A percentile compares a stretch with the other conserved stretches of the same genome.
Evolutionary conservation across 345 rosid genomes (phyloP).

Genomic region (Microcos paniculata): DNA sequence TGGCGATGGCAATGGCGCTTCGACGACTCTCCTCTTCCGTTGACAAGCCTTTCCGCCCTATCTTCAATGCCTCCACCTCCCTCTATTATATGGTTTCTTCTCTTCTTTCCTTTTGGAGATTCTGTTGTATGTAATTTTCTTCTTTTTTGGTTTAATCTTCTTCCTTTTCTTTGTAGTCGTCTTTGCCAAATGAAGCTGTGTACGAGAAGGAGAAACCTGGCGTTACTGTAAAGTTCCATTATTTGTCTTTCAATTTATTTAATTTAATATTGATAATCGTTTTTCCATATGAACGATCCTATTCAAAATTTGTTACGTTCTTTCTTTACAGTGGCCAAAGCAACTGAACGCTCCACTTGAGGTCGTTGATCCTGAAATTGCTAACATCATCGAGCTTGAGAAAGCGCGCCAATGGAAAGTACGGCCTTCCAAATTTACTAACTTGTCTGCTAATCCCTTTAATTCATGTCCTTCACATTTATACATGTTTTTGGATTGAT

Average conservation of each 20-base stretch:
- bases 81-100: conserved; percentile 58
- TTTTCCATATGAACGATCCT: background rate
- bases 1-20: conserved; percentile 97
- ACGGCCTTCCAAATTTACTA: background rate
- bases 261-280: background rate
- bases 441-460: background rate
- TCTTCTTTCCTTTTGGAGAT: background rate
- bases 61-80: conserved; percentile 58
- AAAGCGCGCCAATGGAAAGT: conserved; percentile 99
- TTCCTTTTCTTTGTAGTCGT: conserved; percentile 45
- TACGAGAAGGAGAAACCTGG: conserved; percentile 77
- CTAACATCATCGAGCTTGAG: conserved; percentile 93
- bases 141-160: background rate
- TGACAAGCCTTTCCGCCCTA: conserved; percentile 79
- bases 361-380: conserved; percentile 91
- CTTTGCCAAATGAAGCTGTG: conserved; percentile 90
- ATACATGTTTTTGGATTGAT: background rate
- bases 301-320: background rate
- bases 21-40: conserved; percentile 88
- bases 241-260: background rate
- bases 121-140: background rate
- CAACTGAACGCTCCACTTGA: conserved; percentile 89
- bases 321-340: conserved; percentile 78
- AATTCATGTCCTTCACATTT: background rate
- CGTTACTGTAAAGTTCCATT: conserved; percentile 52